phyloP scores from a whole-genome alignment of 129 eudicot species.

The carrot (Daucus carota) region DH1_v3.0 NC_030386.2:22447501-22448000 shows the following conservation, averaged over 20 bases:
- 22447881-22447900: slow-evolving; percentile 65
- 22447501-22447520: slow-evolving; percentile 56
- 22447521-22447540: slow-evolving; percentile 56
- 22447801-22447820: slow-evolving; percentile 56
- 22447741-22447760: slow-evolving; percentile 51
- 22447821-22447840: slow-evolving; percentile 58
- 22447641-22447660: slow-evolving; percentile 49
- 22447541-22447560: slow-evolving; percentile 52
- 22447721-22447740: slow-evolving; percentile 52
- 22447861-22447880: slow-evolving; percentile 37
- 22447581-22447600: slow-evolving; percentile 77
- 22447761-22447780: slow-evolving; percentile 47
- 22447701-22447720: slow-evolving; percentile 62
- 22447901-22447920: slow-evolving; percentile 70
- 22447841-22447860: slow-evolving; percentile 56
- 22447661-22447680: slow-evolving; percentile 41
- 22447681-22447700: slow-evolving; percentile 75
- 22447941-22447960: slow-evolving; percentile 50
- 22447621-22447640: slow-evolving; percentile 37
- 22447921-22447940: slow-evolving; percentile 63
- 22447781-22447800: slow-evolving; percentile 55
- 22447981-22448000: slow-evolving; percentile 81
- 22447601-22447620: slow-evolving; percentile 62
- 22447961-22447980: slow-evolving; percentile 45
- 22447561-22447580: slow-evolving; percentile 24